Evolutionary conservation across 208 protist genomes (phyloP), one percentile per base, ranked within the genome.

Genomic region (Trypanosoma melophagium): DNA sequence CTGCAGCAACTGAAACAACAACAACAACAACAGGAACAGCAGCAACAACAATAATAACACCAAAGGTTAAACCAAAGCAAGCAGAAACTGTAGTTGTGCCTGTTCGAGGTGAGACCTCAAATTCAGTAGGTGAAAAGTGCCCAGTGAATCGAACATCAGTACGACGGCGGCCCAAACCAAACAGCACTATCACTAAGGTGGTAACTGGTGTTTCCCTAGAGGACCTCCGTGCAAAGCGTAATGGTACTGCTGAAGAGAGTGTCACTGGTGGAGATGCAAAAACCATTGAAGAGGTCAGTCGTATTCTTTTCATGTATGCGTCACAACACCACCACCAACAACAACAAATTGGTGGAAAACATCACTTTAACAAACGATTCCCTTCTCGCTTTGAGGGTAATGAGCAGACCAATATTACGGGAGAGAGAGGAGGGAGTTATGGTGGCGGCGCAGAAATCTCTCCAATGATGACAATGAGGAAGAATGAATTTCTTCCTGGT

Each of bases 101-200:
- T 52, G 69, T 66, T 22, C 38, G 31, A 40, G 61, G 56, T 21
- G 56, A 69, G 65, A 22, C 41, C 12, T 25, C 24, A 22, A 44
- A 31, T 55, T 19, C 8, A 42, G 24, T 42, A 45, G 24, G 7
- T 51, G 58, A 53, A 16, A 50, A 19, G 59, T 59, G 45, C 56
- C 57, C 16, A 28, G 54, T 52, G 2, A 68, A 63, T 38, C 58
- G 61, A 22, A 69, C 70, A 13, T 50, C 61, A 22, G 70, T 76
- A 24, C 56, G 75, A 13, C 60, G 67, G 25, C 61, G 65, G 45
- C 35, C 63, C 49, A 62, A 66, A 52, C 57, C 42, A 42, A 67
- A n/a, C 72, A 80, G 21, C 67, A 84, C 56, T 35, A 50, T 66
- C 56, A 87, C 74, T 72, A 74, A 44, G 53, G 69, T 68, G 4